Base-by-base conservation (phyloP, 2,329 filamentous ascomycete species). In the Colletotrichum caudatum region DNA sequence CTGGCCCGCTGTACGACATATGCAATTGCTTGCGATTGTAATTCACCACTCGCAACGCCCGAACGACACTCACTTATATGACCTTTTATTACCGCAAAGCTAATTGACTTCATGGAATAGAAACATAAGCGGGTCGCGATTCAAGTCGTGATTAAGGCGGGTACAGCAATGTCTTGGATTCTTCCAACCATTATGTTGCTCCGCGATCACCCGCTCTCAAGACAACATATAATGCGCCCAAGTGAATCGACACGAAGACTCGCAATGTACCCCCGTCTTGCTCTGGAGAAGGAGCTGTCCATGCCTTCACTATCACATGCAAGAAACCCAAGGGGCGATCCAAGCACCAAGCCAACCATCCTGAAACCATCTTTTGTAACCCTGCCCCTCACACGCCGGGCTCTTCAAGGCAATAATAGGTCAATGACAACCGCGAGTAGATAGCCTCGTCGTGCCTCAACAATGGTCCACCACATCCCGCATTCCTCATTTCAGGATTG, bases 381-480 rank as follows among this genome's bases (percentile, higher is more conserved):
- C 39, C 16, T 51, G 23, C 44, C n/a, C 44, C 16, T 60, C 20
- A 44, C 33, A 61, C 20, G 33, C 39, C 56, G 50, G 44, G 39
- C 58, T 64, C 69, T 8, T 58, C 18, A 59, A 23, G 48, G 41
- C 48, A 57, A 61, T 35, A 57, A 62, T 29, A 57, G 54, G 65
- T 48, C 51, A n/a, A 50, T 62, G 63, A 53, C 26, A 56, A 18
- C 51, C 39, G 51, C 46, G 60, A 64, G 35, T 65, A 69, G 11
- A 64, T 71, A 64, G 58, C 59, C 59, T 71, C 63, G 65, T 69
- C 53, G 54, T 71, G 65, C 69, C 37, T 66, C 60, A 59, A 64
- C 53, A 59, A 60, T 70, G 39, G 41, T 64, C 61, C 65, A 66
- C 65, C 60, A 29, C 57, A 54, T 72, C 56, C 69, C 44, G 44